Percentiles rank a stretch among this genome's conserved stretches.
phyloP scores from a whole-genome alignment of 805 yeast genomes.

The Candida pseudofarinosa region DNA sequence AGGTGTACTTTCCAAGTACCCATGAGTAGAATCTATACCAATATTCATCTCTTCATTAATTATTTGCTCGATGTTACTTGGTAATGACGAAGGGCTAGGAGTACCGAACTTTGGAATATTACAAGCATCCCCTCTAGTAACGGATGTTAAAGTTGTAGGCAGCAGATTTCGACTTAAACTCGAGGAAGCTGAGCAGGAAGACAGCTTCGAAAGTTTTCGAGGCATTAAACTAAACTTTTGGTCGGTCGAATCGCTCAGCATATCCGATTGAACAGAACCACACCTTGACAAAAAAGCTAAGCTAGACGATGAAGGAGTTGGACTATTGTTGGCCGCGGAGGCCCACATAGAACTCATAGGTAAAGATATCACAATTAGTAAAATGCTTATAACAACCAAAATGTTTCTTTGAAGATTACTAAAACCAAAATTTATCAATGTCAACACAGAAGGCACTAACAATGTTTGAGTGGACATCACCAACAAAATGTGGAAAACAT shows the following conservation, averaged over 20 bases:
- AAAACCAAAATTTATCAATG: slow-evolving; percentile 46
- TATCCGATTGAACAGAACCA: slow-evolving; percentile 2
- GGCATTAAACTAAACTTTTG: slow-evolving; percentile 10
- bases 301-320: slow-evolving; percentile 16
- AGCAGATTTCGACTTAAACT: slow-evolving; percentile 3
- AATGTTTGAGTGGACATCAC: slow-evolving; percentile 82
- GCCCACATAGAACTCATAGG: slow-evolving; percentile 93
- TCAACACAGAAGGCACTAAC: slow-evolving; percentile 69
- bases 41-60: slow-evolving; percentile 3
- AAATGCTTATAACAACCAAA: slow-evolving; percentile 50
- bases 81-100: slow-evolving; percentile 1
- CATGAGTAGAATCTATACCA: background rate
- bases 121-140: background rate
- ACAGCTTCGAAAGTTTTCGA: slow-evolving; percentile 7
- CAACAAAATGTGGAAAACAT: slow-evolving; percentile 71
- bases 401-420: slow-evolving; percentile 29
- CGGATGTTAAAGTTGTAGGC: slow-evolving; percentile 2
- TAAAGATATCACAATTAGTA: slow-evolving; percentile 65
- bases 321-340: slow-evolving; percentile 52
- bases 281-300: slow-evolving; percentile 7
- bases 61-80: slow-evolving; percentile 4
- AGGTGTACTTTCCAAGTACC: background rate
- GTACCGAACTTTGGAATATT: slow-evolving; percentile 1
- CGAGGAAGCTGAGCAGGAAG: slow-evolving; percentile 1
- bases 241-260: slow-evolving; percentile 1